Conservation (phyloP, 2,329 filamentous ascomycete species). For the Endoconidiophora laricicola region DNA sequence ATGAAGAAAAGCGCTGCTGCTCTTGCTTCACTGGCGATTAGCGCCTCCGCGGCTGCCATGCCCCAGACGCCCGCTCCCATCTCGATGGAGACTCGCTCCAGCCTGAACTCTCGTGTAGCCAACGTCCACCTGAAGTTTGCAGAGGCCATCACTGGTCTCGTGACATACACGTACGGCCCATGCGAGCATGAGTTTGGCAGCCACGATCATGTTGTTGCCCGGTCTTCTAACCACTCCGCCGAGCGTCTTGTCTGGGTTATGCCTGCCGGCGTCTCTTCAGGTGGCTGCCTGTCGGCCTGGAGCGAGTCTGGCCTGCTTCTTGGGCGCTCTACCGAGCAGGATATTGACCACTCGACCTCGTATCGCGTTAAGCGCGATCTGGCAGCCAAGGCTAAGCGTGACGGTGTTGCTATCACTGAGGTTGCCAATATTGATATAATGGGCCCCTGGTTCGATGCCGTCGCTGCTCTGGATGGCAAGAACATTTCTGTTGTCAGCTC, state of each 20-base stretch:
- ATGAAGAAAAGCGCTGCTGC: slow-evolving; percentile 11
- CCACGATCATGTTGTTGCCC: slow-evolving; percentile 14
- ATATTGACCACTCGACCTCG: slow-evolving; percentile 13
- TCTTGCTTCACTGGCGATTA: slow-evolving; percentile 9
- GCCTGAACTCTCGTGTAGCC: slow-evolving; percentile 10
- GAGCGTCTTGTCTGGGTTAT: slow-evolving; percentile 17
- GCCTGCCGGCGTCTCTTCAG: slow-evolving; percentile 16
- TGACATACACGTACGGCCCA: slow-evolving; percentile 15
- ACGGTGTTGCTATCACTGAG: slow-evolving; percentile 31
- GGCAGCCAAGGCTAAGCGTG: slow-evolving; percentile 15
- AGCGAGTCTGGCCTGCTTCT: slow-evolving; percentile 15
- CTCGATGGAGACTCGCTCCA: slow-evolving; percentile 11
- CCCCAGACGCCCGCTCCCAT: slow-evolving; percentile 8
- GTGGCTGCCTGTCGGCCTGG: slow-evolving; percentile 27
- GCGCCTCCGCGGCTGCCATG: slow-evolving; percentile 9
- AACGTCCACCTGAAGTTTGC: slow-evolving; percentile 16
- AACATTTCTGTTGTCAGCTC: slow-evolving; percentile 26
- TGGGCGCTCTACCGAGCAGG: slow-evolving; percentile 19
- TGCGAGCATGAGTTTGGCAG: slow-evolving; percentile 13
- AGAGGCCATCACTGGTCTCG: slow-evolving; percentile 12
- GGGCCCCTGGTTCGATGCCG: slow-evolving; percentile 48
- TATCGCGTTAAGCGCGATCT: slow-evolving; percentile 3
- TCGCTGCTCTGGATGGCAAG: slow-evolving; percentile 38
- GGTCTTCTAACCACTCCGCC: slow-evolving; percentile 14
- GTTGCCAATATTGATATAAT: slow-evolving; percentile 20